These are phyloP conservation scores for Chlorella sp. DNA, from an alignment of 139 green algal genomes.

Conservation along the genomic window DNA sequence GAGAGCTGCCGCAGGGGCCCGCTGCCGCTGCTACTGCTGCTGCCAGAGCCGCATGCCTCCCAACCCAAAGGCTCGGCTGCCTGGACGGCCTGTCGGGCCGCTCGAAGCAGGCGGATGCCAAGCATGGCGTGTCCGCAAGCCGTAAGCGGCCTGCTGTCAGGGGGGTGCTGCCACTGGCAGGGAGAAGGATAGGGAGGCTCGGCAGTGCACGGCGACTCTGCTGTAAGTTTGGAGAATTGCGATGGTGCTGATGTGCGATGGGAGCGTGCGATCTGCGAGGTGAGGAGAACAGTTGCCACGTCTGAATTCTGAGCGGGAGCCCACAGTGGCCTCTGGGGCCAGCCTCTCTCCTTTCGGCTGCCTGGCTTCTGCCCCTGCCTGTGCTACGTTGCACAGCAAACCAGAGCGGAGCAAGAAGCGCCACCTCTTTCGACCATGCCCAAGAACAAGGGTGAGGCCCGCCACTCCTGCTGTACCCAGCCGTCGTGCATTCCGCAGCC, in stretches of 20 bases:
- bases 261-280: neutral
- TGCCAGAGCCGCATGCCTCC: too few species aligned
- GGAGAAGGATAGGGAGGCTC: neutral
- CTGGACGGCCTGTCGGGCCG: neutral
- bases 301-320: neutral
- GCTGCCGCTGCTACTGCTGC: neutral
- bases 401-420: neutral
- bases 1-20: constrained; percentile 2
- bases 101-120: neutral
- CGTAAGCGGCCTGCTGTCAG: neutral
- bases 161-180: neutral
- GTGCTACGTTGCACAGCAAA: neutral
- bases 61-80: constrained; percentile 17
- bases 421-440: constrained; percentile 45
- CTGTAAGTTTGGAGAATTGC: neutral
- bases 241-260: too few species aligned
- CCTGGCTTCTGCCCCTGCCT: neutral
- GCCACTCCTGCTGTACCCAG: too few species aligned
- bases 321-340: neutral
- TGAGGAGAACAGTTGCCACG: neutral
- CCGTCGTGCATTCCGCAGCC: neutral
- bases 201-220: neutral
- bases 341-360: neutral
- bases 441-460: constrained; percentile 64
- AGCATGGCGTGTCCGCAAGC: neutral